Base-by-base conservation (phyloP, 148 eudicot genomes). In the Pharnaceum exiguum region DNA sequence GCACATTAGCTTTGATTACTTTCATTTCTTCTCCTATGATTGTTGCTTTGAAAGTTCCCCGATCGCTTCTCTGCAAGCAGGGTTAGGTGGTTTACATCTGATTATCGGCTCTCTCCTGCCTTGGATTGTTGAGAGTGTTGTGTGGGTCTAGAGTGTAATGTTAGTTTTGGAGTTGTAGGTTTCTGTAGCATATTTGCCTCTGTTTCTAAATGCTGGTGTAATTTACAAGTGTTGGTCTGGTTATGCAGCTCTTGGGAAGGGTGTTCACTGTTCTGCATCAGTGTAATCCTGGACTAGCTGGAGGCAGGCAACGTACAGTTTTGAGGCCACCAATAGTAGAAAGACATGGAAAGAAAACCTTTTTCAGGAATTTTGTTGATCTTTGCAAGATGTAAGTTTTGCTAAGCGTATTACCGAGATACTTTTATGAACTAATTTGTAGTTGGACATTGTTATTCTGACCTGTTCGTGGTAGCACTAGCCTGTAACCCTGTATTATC, bases 241-340 rank as follows among this genome's bases (percentile, higher is more conserved):
- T 10, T 60, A 16, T 72, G 62, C 86, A 87, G 97, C 96, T 91
- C 65, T 75, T 85, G 28, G 98, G 90, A 55, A 82, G 94, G 42
- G 97, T 90, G 18, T 87, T 90, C 71, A 77, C 77, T 66, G 85
- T 87, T 55, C 89, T 90, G 48, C 95, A 93, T 57, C 95, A 90
- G 82, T 82, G 87, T 70, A 90, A 90, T 71, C 97, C 93, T 25
- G 97, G 83, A 76, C 98, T 91, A 74, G 90, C 98, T 26, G 96
- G 98, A 61, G 96, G 87, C 66, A 75, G 98, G 63, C 79, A 94
- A 3, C 77, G 96, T 51, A 93, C 98, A 31, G 96, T 93, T 52
- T 88, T 93, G 98, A 85, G 98, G 71, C 98, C 98, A 36, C 96
- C 98, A 26, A 96, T 88, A 79, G 98, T 93, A 66, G 83, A 88